Evolutionary conservation across 208 protist species (phyloP).

Genomic region (Angomonas deanei): DNA sequence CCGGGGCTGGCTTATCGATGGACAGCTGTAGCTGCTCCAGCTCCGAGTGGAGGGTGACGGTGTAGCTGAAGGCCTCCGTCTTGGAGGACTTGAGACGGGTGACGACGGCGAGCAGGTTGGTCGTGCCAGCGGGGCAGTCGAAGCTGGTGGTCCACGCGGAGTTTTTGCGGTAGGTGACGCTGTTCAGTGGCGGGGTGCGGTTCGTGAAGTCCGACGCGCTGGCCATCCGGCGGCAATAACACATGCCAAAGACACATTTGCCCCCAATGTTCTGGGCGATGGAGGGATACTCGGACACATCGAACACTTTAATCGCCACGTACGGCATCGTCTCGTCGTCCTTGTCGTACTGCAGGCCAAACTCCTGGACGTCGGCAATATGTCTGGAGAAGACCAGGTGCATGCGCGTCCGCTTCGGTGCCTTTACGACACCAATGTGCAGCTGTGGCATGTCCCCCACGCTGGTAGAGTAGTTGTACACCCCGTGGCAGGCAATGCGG

Average conservation of each 20-base stretch:
- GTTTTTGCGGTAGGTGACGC: conserved; percentile 50
- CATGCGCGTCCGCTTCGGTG: conserved; percentile 57
- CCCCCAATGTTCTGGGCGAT: conserved; percentile 56
- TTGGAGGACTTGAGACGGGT: conserved; percentile 31
- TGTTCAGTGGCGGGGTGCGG: conserved; percentile 50
- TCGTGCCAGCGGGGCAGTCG: conserved; percentile 68
- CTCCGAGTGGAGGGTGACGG: conserved; percentile 79
- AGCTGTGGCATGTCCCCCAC: conserved; percentile 64
- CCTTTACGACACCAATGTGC: conserved; percentile 68
- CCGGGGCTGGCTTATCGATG: neutral
- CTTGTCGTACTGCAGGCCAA: conserved; percentile 57
- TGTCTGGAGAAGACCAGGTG: conserved; percentile 80
- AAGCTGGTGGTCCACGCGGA: conserved; percentile 72
- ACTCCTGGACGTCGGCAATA: conserved; percentile 56
- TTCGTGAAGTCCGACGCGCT: conserved; percentile 47
- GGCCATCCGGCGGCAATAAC: conserved; percentile 63
- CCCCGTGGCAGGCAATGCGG: conserved; percentile 67
- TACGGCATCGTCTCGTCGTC: conserved; percentile 43
- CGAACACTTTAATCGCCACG: conserved; percentile 65
- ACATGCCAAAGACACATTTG: conserved; percentile 58
- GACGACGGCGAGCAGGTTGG: conserved; percentile 63
- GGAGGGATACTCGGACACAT: conserved; percentile 65
- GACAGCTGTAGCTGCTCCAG: conserved; percentile 22
- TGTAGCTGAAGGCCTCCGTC: conserved; percentile 58
- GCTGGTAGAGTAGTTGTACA: conserved; percentile 38